Evolutionary conservation across 2,329 filamentous ascomycete genomes (phyloP).

Genomic region (Huntiella omanensis): DNA sequence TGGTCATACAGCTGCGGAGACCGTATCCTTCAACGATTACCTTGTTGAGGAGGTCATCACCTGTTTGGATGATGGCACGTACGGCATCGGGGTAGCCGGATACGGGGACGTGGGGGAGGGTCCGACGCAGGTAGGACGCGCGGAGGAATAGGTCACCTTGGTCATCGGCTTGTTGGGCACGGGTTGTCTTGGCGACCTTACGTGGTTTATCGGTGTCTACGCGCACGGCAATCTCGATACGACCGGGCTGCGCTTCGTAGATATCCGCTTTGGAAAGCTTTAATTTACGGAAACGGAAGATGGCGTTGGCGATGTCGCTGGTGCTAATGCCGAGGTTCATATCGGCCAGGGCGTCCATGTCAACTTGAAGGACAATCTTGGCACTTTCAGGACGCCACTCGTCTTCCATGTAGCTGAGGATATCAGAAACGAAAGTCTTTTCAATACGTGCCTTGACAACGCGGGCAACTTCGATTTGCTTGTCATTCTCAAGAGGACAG

Average conservation of each 20-base stretch:
- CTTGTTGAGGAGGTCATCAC: conserved; percentile 46
- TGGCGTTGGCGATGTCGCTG: conserved; percentile 55
- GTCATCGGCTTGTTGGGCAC: conserved; percentile 20
- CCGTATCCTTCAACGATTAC: conserved; percentile 93
- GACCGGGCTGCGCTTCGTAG: conserved; percentile 33
- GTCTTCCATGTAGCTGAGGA: conserved; percentile 66
- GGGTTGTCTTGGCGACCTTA: conserved; percentile 27
- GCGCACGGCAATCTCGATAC: conserved; percentile 55
- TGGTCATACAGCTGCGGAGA: conserved; percentile 75
- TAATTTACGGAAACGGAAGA: conserved; percentile 65
- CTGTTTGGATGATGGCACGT: conserved; percentile 76
- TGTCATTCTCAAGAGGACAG: conserved; percentile 62
- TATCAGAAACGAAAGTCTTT: conserved; percentile 76
- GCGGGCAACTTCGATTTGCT: conserved; percentile 59
- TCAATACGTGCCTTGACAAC: conserved; percentile 88
- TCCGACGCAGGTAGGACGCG: conserved; percentile 68
- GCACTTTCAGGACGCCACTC: conserved; percentile 64
- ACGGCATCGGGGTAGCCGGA: conserved; percentile 74
- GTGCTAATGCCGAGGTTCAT: conserved; percentile 66
- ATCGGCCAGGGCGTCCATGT: conserved; percentile 57
- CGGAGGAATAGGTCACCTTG: conserved; percentile 43
- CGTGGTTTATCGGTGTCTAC: conserved; percentile 33
- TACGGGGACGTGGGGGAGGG: conserved; percentile 66
- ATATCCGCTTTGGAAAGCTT: conserved; percentile 53
- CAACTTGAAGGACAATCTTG: conserved; percentile 65